These are phyloP conservation scores for Delphinella strobiligena DNA, from an alignment of 2,329 filamentous ascomycete species.

Conservation along the genomic window DNA sequence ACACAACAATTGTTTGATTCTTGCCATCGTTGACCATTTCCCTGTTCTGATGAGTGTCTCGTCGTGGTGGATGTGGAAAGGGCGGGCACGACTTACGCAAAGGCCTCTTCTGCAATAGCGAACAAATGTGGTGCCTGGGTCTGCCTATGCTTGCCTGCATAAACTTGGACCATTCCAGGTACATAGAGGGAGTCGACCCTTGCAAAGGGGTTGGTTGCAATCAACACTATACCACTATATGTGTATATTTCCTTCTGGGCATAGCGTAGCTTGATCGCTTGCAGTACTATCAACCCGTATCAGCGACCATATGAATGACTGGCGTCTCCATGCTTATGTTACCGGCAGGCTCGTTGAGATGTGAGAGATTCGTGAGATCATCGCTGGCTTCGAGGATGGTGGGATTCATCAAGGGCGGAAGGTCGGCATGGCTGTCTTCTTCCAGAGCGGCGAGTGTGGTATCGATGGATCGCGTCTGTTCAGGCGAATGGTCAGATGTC, in stretches of 20 bases:
- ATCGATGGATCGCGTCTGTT: slow-evolving; percentile 70
- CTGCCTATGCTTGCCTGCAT: slow-evolving; percentile 90
- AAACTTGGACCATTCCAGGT: slow-evolving; percentile 98
- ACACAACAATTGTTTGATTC: slow-evolving; percentile 99
- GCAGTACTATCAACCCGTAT: slow-evolving; percentile 54
- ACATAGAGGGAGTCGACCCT: slow-evolving; percentile 97
- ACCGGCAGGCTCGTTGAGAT: slow-evolving; percentile 97
- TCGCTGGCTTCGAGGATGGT: slow-evolving; percentile 97
- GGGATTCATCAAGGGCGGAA: slow-evolving; percentile 95
- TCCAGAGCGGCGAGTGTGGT: slow-evolving; percentile 66
- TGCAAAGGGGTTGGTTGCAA: slow-evolving; percentile 96
- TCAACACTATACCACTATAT: slow-evolving; percentile 96
- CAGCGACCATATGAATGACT: slow-evolving; percentile 13
- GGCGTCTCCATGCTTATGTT: slow-evolving; percentile 16
- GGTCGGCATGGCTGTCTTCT: slow-evolving; percentile 60
- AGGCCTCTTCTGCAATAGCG: slow-evolving; percentile 96
- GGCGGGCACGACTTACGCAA: slow-evolving; percentile 55
- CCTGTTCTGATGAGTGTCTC: slow-evolving; percentile 30
- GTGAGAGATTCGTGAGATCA: slow-evolving; percentile 91
- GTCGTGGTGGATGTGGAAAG: not conserved
- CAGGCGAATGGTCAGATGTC: too few relatives aligned
- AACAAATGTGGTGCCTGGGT: slow-evolving; percentile 97
- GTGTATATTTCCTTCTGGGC: slow-evolving; percentile 99
- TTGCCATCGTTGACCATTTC: slow-evolving; percentile 94
- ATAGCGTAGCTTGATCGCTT: slow-evolving; percentile 95